Percentiles rank a stretch among this genome's conserved stretches.
phyloP scores from a whole-genome alignment of 1,139 yeast species.

The Yamadazyma pseudoaaseri region DNA sequence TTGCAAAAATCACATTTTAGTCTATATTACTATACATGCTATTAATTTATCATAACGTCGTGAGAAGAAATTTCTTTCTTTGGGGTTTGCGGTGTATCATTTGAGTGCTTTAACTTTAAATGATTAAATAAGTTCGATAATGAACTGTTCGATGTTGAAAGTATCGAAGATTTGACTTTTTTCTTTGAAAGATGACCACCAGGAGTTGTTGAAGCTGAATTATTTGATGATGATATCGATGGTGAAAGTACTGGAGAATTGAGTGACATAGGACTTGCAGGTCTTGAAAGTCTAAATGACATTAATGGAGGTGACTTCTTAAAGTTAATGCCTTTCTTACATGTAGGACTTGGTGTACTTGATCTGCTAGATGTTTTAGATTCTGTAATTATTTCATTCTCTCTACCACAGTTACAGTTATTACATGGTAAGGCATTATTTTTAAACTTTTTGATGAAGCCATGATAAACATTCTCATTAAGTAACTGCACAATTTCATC shows the following conservation, averaged over 20 bases:
- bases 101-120: conserved; percentile 10
- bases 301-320: conserved; percentile 9
- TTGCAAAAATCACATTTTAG: too few relatives aligned
- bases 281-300: conserved; percentile 10
- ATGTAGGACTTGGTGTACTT: neutral
- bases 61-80: neutral
- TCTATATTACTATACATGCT: conserved; percentile 1
- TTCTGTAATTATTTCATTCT: neutral
- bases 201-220: conserved; percentile 1
- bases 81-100: neutral
- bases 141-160: conserved; percentile 4
- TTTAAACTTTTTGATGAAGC: conserved; percentile 13
- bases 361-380: neutral
- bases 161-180: conserved; percentile 6
- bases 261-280: conserved; percentile 12
- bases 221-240: conserved; percentile 5
- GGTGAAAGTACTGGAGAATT: conserved; percentile 11
- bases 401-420: conserved; percentile 11
- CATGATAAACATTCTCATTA: conserved; percentile 43
- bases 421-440: conserved; percentile 6
- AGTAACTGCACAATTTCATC: conserved; percentile 42
- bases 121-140: conserved; percentile 12
- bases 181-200: conserved; percentile 5
- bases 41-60: neutral
- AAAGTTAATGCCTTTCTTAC: neutral